phyloP scores from a whole-genome alignment of 192 early-diverging fungal species.

The Coemansia sp. region DNA sequence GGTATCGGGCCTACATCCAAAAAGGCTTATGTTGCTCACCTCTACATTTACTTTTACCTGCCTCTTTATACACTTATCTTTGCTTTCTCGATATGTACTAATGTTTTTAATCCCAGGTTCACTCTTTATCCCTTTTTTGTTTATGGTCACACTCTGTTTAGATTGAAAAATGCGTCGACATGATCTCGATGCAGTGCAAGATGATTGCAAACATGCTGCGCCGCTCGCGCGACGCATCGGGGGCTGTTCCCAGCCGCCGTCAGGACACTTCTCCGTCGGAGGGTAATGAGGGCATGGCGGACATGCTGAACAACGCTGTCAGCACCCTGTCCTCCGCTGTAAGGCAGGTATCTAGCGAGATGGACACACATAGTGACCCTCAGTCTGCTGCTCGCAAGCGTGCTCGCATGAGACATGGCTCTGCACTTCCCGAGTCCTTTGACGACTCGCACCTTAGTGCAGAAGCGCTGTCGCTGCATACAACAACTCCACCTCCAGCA shows the following conservation, averaged over 20 bases:
- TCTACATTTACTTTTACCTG: neutral
- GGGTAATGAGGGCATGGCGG: constrained; percentile 26
- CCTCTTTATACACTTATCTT: too few species aligned
- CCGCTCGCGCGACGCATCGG: constrained; percentile 41
- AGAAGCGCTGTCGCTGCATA: constrained; percentile 12
- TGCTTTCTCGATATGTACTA: neutral
- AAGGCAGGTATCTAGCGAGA: constrained; percentile 31
- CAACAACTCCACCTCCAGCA: constrained; percentile 26
- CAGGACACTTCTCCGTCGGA: constrained; percentile 21
- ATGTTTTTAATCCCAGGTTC: neutral
- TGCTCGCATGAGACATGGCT: constrained; percentile 17
- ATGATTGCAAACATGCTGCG: constrained; percentile 53
- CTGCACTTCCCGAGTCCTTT: constrained; percentile 6
- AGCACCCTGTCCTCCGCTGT: constrained; percentile 29
- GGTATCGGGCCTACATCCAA: constrained; percentile 1
- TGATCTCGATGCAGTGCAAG: constrained; percentile 53
- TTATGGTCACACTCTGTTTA: constrained; percentile 9
- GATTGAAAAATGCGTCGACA: constrained; percentile 53
- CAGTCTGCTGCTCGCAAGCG: constrained; percentile 32
- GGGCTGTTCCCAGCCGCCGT: neutral
- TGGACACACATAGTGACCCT: constrained; percentile 13
- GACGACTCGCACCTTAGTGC: constrained; percentile 12
- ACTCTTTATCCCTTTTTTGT: neutral
- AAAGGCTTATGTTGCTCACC: neutral
- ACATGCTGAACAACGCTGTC: constrained; percentile 38